phyloP scores from a whole-genome alignment of 441 rosid genomes.

The Gossypium schwendimanii region DNA sequence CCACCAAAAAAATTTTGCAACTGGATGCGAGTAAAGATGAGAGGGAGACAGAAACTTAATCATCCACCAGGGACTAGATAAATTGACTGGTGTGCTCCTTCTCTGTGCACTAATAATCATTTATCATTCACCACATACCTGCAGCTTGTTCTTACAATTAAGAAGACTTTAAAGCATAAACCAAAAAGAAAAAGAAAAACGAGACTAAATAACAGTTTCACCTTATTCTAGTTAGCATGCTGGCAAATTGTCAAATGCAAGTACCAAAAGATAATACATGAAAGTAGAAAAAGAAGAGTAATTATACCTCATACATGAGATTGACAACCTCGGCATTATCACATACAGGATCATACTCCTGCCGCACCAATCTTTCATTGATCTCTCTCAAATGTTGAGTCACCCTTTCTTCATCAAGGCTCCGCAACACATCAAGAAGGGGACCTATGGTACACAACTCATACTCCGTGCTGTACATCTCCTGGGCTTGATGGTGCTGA shows the following conservation, averaged over 20 bases:
- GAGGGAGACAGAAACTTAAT: not conserved
- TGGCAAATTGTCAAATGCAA: slow-evolving; percentile 1
- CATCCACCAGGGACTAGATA: not conserved
- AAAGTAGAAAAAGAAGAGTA: slow-evolving; percentile 2
- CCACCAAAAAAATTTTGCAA: not conserved
- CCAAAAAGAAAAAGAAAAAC: not conserved
- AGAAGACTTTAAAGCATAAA: not conserved
- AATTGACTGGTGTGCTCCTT: not conserved
- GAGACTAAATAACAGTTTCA: not conserved
- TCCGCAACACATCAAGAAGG: slow-evolving; percentile 62
- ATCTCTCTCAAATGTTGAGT: slow-evolving; percentile 65
- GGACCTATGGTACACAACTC: slow-evolving; percentile 73
- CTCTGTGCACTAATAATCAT: not conserved
- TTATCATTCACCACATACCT: not conserved
- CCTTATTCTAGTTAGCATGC: not conserved
- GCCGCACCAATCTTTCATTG: slow-evolving; percentile 44
- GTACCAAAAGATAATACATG: not conserved
- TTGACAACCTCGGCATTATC: slow-evolving; percentile 73
- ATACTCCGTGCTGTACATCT: slow-evolving; percentile 65
- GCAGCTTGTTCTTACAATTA: not conserved
- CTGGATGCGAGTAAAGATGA: not conserved
- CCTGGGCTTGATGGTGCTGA: slow-evolving; percentile 92
- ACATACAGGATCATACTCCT: slow-evolving; percentile 58
- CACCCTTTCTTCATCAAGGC: slow-evolving; percentile 87
- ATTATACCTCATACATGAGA: slow-evolving; percentile 90